Conservation (phyloP, 164 flowering plant species). For the Amborella trichopoda region DNA sequence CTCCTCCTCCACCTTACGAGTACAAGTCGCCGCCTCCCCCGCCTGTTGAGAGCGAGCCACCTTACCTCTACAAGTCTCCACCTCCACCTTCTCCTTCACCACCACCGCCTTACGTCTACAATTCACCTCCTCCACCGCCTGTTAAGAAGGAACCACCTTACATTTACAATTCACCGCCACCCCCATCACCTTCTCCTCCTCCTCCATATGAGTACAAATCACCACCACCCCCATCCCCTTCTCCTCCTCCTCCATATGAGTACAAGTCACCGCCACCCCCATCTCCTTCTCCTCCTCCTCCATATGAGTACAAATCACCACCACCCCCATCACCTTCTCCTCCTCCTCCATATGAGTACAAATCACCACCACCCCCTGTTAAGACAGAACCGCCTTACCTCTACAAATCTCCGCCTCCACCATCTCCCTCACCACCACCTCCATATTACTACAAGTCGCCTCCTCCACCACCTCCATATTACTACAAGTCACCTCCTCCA, state of each 20-base stretch:
- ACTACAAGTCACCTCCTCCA: constrained; percentile 26
- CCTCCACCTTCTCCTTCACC: constrained; percentile 19
- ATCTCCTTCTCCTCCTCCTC: constrained; percentile 7
- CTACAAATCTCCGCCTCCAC: constrained; percentile 33
- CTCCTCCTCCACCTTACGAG: constrained; percentile 24
- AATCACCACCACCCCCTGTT: constrained; percentile 38
- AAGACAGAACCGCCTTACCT: constrained; percentile 22
- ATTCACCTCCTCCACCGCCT: constrained; percentile 18
- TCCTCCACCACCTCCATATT: constrained; percentile 21
- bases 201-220: constrained; percentile 17
- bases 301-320: constrained; percentile 16
- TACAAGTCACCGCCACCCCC: constrained; percentile 24
- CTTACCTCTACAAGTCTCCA: constrained; percentile 27
- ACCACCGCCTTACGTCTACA: constrained; percentile 22
- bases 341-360: constrained; percentile 26
- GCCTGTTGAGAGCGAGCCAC: constrained; percentile 19
- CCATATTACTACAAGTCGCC: constrained; percentile 22
- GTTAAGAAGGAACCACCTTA: too few species aligned
- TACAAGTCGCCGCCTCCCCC: constrained; percentile 42
- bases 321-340: constrained; percentile 25
- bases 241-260: constrained; percentile 30
- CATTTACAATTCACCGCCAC: constrained; percentile 10
- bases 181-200: constrained; percentile 9
- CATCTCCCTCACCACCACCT: constrained; percentile 23
- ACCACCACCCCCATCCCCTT: constrained; percentile 18